A percentile compares a stretch with the other conserved stretches of the same genome.
phyloP scores from a whole-genome alignment of 345 rosid species.

The Rhizophora mangle region DNA sequence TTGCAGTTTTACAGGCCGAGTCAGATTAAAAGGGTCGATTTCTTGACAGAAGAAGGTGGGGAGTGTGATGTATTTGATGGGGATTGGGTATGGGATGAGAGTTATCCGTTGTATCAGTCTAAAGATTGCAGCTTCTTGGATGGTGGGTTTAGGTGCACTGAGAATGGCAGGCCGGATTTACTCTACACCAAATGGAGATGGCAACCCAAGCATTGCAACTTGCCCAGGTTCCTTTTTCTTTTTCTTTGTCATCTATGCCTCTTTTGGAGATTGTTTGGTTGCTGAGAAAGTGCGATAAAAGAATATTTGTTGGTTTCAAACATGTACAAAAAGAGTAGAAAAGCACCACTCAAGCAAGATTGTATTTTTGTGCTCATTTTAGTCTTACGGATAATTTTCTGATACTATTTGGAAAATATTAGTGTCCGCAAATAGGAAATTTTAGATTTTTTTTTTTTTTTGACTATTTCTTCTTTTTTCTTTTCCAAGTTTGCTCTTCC shows the following conservation, averaged over 20 bases:
- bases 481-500: background rate
- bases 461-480: background rate
- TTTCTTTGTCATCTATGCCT: background rate
- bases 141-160: slow-evolving; percentile 77
- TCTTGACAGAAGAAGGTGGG: slow-evolving; percentile 50
- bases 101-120: slow-evolving; percentile 78
- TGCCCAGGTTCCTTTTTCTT: slow-evolving; percentile 64
- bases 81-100: slow-evolving; percentile 94
- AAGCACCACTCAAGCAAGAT: background rate
- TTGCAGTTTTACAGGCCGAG: slow-evolving; percentile 40
- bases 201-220: slow-evolving; percentile 77
- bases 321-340: background rate
- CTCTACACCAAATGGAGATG: slow-evolving; percentile 94
- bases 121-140: slow-evolving; percentile 81
- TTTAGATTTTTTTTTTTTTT: too few relatives aligned
- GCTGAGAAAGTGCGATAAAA: slow-evolving; percentile 5
- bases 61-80: slow-evolving; percentile 80
- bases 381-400: too few relatives aligned
- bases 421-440: too few relatives aligned
- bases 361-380: too few relatives aligned
- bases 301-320: background rate
- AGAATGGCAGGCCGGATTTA: slow-evolving; percentile 83
- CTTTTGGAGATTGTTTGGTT: background rate
- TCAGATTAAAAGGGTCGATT: slow-evolving; percentile 44
- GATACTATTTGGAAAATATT: too few relatives aligned